Conservation (phyloP, 352 stramenopile genomes). For the Phytophthora pluvialis region DNA sequence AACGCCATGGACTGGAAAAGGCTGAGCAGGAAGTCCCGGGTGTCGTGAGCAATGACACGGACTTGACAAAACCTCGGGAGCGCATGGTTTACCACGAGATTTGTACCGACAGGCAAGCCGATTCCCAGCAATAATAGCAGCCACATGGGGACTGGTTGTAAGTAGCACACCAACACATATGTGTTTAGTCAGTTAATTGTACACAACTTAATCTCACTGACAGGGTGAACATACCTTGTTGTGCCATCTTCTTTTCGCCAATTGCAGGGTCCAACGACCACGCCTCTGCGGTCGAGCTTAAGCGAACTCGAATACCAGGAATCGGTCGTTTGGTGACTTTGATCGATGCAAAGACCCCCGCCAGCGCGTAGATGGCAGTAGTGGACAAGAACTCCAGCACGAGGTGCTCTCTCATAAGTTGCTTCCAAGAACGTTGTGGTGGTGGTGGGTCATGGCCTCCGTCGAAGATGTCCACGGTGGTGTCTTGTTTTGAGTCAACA, state of each 20-base stretch:
- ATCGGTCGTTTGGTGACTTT: constrained; percentile 63
- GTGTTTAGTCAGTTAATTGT: constrained; percentile 4
- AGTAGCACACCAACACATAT: background rate
- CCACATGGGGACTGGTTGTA: constrained; percentile 54
- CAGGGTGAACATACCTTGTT: constrained; percentile 40
- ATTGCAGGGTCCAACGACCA: constrained; percentile 60
- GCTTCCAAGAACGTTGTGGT: constrained; percentile 6
- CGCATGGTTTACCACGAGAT: constrained; percentile 67
- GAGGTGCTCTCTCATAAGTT: constrained; percentile 44
- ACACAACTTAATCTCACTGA: constrained; percentile 35
- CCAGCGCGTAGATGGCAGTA: constrained; percentile 50
- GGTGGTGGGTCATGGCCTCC: constrained; percentile 5
- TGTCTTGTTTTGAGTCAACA: background rate
- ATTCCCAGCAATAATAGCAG: constrained; percentile 44
- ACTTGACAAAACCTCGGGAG: constrained; percentile 54
- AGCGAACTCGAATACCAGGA: constrained; percentile 50
- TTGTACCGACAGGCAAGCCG: constrained; percentile 50
- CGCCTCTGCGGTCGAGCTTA: constrained; percentile 46
- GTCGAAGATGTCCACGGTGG: too few relatives aligned
- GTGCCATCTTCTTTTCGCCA: constrained; percentile 50
- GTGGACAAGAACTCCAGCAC: constrained; percentile 63
- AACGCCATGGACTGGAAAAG: constrained; percentile 61
- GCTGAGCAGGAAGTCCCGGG: constrained; percentile 77
- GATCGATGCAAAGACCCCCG: constrained; percentile 58
- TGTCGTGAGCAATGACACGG: constrained; percentile 70